Evolutionary conservation across 2,329 filamentous ascomycete genomes (phyloP).

Genomic region (Xylariales sp.): DNA sequence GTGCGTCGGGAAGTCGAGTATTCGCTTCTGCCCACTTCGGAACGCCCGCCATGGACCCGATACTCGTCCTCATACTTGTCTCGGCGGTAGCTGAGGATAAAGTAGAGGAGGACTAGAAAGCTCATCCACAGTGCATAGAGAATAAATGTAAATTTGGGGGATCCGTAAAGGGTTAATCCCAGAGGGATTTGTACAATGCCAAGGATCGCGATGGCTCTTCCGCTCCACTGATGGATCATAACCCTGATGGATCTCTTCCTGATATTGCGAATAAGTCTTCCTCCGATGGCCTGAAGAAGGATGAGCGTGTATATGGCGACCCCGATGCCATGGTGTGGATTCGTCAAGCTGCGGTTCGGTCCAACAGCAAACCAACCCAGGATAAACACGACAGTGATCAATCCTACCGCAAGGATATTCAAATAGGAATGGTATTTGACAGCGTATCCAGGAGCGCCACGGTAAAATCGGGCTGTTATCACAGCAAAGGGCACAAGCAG

Average conservation of each 20-base stretch:
- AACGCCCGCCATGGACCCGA: slow-evolving; percentile 55
- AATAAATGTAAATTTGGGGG: slow-evolving; percentile 79
- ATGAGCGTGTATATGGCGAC: slow-evolving; percentile 73
- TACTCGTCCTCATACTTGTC: slow-evolving; percentile 50
- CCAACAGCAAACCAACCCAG: slow-evolving; percentile 78
- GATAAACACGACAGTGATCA: slow-evolving; percentile 68
- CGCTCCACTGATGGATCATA: slow-evolving; percentile 84
- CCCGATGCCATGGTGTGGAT: slow-evolving; percentile 82
- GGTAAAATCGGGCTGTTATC: slow-evolving; percentile 68
- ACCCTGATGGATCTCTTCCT: slow-evolving; percentile 44
- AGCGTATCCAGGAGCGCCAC: slow-evolving; percentile 54
- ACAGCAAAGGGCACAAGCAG: slow-evolving; percentile 70
- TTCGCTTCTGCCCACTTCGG: slow-evolving; percentile 34
- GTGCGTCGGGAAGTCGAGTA: slow-evolving; percentile 37
- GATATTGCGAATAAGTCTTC: slow-evolving; percentile 56
- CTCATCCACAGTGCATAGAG: slow-evolving; percentile 77
- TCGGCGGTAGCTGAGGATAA: slow-evolving; percentile 71
- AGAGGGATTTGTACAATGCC: slow-evolving; percentile 85
- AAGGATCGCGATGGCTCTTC: slow-evolving; percentile 71
- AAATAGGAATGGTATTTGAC: slow-evolving; percentile 70
- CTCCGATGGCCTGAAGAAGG: slow-evolving; percentile 66
- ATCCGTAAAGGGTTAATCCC: slow-evolving; percentile 87
- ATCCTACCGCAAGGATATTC: slow-evolving; percentile 62
- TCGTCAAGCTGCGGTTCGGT: slow-evolving; percentile 64
- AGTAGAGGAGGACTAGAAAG: slow-evolving; percentile 69